Evolutionary conservation across 805 yeast genomes (phyloP).

Genomic region (Candida silvatica): DNA sequence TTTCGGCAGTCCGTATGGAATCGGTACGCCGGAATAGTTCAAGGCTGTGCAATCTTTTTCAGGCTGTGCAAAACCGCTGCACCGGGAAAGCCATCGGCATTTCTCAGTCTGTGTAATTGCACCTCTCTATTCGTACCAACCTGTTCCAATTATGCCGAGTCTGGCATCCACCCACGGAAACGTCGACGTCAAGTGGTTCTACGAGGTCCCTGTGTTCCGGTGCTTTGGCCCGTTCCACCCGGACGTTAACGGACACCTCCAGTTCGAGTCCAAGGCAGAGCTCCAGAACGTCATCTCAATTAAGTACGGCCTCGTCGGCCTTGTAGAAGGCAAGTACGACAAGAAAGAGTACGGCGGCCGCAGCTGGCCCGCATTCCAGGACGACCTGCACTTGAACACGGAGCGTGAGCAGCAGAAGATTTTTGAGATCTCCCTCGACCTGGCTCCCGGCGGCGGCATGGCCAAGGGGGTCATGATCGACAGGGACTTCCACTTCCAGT

Average conservation of each 20-base stretch:
- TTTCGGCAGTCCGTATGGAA: too few relatives aligned
- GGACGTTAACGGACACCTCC: constrained; percentile 7
- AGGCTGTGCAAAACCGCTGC: too few relatives aligned
- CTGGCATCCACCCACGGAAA: too few relatives aligned
- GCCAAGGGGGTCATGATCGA: constrained; percentile 1
- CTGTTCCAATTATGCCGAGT: too few relatives aligned
- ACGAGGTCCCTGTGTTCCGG: not conserved
- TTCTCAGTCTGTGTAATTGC: too few relatives aligned
- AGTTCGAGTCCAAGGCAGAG: constrained; percentile 3
- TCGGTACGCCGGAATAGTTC: too few relatives aligned
- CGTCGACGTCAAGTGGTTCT: not conserved
- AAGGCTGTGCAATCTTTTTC: too few relatives aligned
- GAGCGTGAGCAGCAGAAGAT: not conserved
- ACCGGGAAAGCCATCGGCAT: too few relatives aligned
- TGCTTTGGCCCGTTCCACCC: constrained; percentile 8
- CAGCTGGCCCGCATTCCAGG: not conserved
- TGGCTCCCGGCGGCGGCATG: not conserved
- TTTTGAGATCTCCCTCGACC: not conserved
- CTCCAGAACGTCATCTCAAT: not conserved
- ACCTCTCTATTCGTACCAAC: too few relatives aligned
- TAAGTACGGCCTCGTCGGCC: not conserved
- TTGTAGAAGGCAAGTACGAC: not conserved
- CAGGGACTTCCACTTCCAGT: constrained; percentile 7
- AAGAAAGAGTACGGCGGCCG: not conserved
- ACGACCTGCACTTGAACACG: not conserved